Evolutionary conservation across 805 yeast species (phyloP).

Genomic region (Pichia exigua): DNA sequence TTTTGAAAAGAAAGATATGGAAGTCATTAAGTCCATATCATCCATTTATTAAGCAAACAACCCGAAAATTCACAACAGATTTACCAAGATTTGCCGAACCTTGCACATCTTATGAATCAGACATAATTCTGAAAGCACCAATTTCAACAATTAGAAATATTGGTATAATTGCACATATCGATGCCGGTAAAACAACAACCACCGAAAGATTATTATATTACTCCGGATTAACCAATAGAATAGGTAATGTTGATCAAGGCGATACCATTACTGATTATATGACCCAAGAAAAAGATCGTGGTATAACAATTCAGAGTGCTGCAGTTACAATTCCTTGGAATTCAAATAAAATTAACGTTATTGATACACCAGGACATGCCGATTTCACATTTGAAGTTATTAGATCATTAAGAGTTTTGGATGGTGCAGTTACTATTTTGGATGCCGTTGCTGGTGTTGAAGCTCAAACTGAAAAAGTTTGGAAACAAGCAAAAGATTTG

Average conservation of each 20-base stretch:
- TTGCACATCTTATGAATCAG: slow-evolving; percentile 10
- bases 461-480: slow-evolving; percentile 95
- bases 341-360: slow-evolving; percentile 63
- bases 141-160: slow-evolving; percentile 60
- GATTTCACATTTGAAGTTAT: slow-evolving; percentile 95
- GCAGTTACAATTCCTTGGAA: slow-evolving; percentile 89
- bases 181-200: slow-evolving; percentile 97
- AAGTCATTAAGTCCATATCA: background rate
- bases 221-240: slow-evolving; percentile 67
- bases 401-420: slow-evolving; percentile 80
- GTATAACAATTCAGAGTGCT: slow-evolving; percentile 94
- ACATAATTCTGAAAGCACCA: slow-evolving; percentile 17
- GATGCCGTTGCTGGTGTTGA: slow-evolving; percentile 98
- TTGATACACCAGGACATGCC: slow-evolving; percentile 98
- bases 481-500: slow-evolving; percentile 73
- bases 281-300: slow-evolving; percentile 84
- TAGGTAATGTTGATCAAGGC: slow-evolving; percentile 94
- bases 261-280: slow-evolving; percentile 92
- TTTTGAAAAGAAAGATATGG: background rate
- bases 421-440: slow-evolving; percentile 86
- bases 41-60: background rate
- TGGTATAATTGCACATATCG: slow-evolving; percentile 98
- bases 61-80: background rate
- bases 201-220: slow-evolving; percentile 93
- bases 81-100: background rate